A percentile compares a stretch with the other conserved stretches of the same genome.
Conservation (phyloP, 495 filamentous ascomycete genomes). For the Parmelia sp. region DNA sequence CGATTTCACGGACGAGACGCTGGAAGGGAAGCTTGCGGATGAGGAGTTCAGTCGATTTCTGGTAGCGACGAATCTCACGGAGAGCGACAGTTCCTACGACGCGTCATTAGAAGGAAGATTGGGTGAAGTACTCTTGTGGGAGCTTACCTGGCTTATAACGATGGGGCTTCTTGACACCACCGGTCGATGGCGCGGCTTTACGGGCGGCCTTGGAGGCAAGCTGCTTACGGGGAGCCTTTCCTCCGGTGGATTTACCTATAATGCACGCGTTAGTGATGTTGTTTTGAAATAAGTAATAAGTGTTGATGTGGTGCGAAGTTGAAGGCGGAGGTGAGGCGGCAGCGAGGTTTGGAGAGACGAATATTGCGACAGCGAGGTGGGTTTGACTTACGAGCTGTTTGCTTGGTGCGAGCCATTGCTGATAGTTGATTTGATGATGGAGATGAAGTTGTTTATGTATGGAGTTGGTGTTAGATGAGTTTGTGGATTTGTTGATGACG, state of each 20-base stretch:
- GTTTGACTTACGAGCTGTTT: constrained; percentile 84
- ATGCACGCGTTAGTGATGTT: constrained; percentile 36
- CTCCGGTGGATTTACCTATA: constrained; percentile 90
- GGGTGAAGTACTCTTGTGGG: constrained; percentile 1
- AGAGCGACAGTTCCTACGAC: constrained; percentile 90
- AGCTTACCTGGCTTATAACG: constrained; percentile 95
- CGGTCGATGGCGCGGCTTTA: constrained; percentile 68
- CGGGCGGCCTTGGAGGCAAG: constrained; percentile 81
- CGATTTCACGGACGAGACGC: constrained; percentile 99
- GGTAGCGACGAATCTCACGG: constrained; percentile 99
- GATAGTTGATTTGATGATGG: constrained; percentile 33
- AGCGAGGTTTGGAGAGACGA: constrained; percentile 18
- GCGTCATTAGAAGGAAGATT: constrained; percentile 32
- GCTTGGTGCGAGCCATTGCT: constrained; percentile 98
- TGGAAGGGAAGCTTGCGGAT: constrained; percentile 99
- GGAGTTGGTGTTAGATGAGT: constrained; percentile 32
- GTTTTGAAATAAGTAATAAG: constrained; percentile 19
- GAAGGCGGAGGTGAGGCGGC: constrained; percentile 28
- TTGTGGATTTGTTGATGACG: constrained; percentile 46
- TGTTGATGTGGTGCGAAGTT: constrained; percentile 26
- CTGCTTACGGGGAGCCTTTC: constrained; percentile 99
- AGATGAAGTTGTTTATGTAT: constrained; percentile 33
- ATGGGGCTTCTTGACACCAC: constrained; percentile 99
- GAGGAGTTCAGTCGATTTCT: constrained; percentile 99
- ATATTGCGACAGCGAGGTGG: constrained; percentile 28